Base-by-base conservation (phyloP, 768 basidiomycete genomes). In the Porpolomopsis calyptriformis region DNA sequence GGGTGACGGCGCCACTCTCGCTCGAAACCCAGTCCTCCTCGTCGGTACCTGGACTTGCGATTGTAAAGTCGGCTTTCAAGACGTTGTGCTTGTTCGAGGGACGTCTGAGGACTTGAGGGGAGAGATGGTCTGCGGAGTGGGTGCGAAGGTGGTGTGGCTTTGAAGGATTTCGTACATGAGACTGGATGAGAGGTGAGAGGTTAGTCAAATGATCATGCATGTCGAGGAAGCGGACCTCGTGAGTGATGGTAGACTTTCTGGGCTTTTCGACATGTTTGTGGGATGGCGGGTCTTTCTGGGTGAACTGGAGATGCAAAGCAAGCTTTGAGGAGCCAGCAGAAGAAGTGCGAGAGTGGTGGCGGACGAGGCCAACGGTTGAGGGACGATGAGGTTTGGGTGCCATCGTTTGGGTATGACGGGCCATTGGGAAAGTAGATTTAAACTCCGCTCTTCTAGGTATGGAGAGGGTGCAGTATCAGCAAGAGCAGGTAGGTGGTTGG, bases 401-500 rank as follows among this genome's bases (percentile, higher is more conserved):
- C 26, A 34, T 41, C 12, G 24, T 9, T 14, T 4, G 23, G 31
- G 42, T 35, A 25, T 19, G 14, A n/a, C 12, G 6, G 27, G 10
- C 39, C 9, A 38, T 12, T 12, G 24, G 18, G 6, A 37, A 24
- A 20, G 4, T n/a, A 11, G 11, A 40, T 26, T 27, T n/a, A 19
- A 10, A 38, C 44, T 46, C 40, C 37, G 39, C 36, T n/a, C 16
- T 46, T 39, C 12, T 43, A 6, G 14, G 16, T 49, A 93, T 97
- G 92, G 92, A 97, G 73, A 77, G 88, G 53, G 91, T 94, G 0
- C 85, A 94, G 49, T 93, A 84, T 56, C 81, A 93, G 64, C 86
- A 93, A 63, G 91, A 94, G 80, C 83, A 87, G 80, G 82, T 75
- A 46, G 42, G 68, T 45, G 29, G 26, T 27, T 37, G 14, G 33